phyloP scores from a whole-genome alignment of 768 basidiomycete species.

The Tricholoma bakamatsutake region DNA sequence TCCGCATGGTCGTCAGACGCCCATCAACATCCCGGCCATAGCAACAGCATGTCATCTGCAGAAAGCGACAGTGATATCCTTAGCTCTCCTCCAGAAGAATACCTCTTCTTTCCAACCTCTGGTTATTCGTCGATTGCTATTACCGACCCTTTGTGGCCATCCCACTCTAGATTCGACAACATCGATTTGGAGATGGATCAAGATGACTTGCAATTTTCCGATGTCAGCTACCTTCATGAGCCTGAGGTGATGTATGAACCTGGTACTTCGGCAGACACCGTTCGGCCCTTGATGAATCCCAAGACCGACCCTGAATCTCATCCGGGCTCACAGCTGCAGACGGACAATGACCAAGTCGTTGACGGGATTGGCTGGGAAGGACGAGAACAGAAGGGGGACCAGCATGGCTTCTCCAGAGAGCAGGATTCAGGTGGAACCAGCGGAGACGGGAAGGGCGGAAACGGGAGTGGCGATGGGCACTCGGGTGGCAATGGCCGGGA shows the following conservation, averaged over 20 bases:
- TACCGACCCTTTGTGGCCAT: slow-evolving; percentile 17
- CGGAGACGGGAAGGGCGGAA: slow-evolving; percentile 15
- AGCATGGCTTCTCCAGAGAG: slow-evolving; percentile 1
- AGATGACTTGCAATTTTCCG: slow-evolving; percentile 7
- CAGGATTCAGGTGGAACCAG: slow-evolving; percentile 11
- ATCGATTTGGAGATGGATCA: slow-evolving; percentile 6
- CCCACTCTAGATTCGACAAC: slow-evolving; percentile 11
- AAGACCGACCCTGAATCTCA: slow-evolving; percentile 2
- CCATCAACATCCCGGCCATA: slow-evolving; percentile 9
- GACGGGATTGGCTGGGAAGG: slow-evolving; percentile 24
- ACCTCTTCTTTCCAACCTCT: slow-evolving; percentile 16
- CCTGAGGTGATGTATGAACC: slow-evolving; percentile 28
- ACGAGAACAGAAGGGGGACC: slow-evolving; percentile 4
- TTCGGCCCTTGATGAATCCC: slow-evolving; percentile 24
- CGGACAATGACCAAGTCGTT: slow-evolving; percentile 14
- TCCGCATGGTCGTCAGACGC: slow-evolving; percentile 25
- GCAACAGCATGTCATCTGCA: slow-evolving; percentile 15
- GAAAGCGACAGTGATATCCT: slow-evolving; percentile 23
- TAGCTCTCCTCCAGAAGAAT: slow-evolving; percentile 20
- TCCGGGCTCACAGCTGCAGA: slow-evolving; percentile 3
- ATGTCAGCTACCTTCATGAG: slow-evolving; percentile 11
- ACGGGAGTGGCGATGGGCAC: slow-evolving; percentile 14
- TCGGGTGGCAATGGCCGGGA: slow-evolving; percentile 17
- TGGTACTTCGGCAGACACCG: slow-evolving; percentile 42
- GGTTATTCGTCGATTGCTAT: slow-evolving; percentile 16